Base-by-base conservation (phyloP, 2,329 filamentous ascomycete genomes). In the Lachnellula cervina region DNA sequence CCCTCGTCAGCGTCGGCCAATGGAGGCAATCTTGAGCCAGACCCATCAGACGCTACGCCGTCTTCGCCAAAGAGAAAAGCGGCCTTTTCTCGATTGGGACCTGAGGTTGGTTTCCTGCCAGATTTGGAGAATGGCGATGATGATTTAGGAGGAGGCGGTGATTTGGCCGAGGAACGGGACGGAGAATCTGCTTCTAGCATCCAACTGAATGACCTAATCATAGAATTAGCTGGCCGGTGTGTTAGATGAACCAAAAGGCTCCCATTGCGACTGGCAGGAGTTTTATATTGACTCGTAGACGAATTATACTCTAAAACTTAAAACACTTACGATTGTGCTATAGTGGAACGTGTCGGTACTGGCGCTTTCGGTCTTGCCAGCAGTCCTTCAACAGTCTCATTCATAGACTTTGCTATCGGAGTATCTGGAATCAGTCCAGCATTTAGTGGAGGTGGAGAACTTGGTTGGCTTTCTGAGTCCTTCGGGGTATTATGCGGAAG, bases 121-220 rank as follows among this genome's bases (percentile, higher is more conserved):
- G 66, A 63, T 47, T 64, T 67, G 16, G 62, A 57, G 34, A 69
- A 69, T 16, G 55, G 51, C 7, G 67, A 63, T 4, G 63, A 49
- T n/a, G 61, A 55, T 52, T 65, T 69, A 13, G 64, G 64, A 3
- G 66, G 56, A 3, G 66, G 56, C 38, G 63, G 60, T 23, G 63
- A 52, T 50, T 58, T 62, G 2, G 52, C 37, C 2, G 54, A 45
- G 9, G 63, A 60, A 19, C 38, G 49, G 19, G 62, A 56, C 28
- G 64, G 52, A 11, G 51, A 55, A 52, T 69, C 68, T 34, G 69
- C 80, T 61, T 85, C 84, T 2, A 91, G 76, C 87, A 91, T 91
- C 86, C 86, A 90, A 1, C 87, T 85, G 69, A 90, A 91, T 4
- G 85, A 87, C 2, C 55, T 57, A 32, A 13, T 23, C 32, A n/a